Evolutionary conservation across 2,329 filamentous ascomycete species (phyloP), one percentile per base, ranked within the genome.

Genomic region (Fusarium caatingaense): DNA sequence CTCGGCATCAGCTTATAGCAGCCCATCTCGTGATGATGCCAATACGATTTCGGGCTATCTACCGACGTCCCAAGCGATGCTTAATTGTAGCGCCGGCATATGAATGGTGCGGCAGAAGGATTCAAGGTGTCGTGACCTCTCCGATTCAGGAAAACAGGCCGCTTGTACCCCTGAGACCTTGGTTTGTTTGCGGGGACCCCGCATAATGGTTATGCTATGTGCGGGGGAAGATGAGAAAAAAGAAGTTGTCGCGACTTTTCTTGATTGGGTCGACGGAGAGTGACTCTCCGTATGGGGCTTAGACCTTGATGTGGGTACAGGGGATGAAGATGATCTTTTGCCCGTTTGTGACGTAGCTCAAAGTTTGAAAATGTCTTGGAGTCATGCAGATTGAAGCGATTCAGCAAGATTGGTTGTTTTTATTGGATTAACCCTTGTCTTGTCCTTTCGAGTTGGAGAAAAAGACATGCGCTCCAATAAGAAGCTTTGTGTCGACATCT

Each of bases 131-230:
- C 46, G 32, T 66, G 56, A 46, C 56, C 48, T 45, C 45, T 27
- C 63, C 34, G 12, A 11, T 66, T 64, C 49, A 12, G 64, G 57
- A 47, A 25, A 51, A 21, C 15, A 40, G 30, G 28, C 56, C 62
- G 55, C 10, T 45, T 41, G 8, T 13, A 45, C 47, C 53, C 53
- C 28, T n/a, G 45, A 6, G 21, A 23, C 49, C 15, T 42, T 47
- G 42, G 23, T 41, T 20, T 40, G 40, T 48, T 60, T 66, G 56
- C 64, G 63, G 64, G 64, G 64, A 56, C 63, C 63, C 64, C 64
- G 63, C 64, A 34, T 51, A 28, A 40, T 46, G 32, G 32, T 41
- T 34, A 37, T n/a, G 42, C 30, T 41, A 15, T 57, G 59, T 62
- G 63, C 41, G 64, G 63, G 62, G 63, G 18, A 12, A 6, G 6